These are phyloP conservation scores for Calonectria montana DNA, from an alignment of 2,329 filamentous ascomycete species.

Conservation along the genomic window DNA sequence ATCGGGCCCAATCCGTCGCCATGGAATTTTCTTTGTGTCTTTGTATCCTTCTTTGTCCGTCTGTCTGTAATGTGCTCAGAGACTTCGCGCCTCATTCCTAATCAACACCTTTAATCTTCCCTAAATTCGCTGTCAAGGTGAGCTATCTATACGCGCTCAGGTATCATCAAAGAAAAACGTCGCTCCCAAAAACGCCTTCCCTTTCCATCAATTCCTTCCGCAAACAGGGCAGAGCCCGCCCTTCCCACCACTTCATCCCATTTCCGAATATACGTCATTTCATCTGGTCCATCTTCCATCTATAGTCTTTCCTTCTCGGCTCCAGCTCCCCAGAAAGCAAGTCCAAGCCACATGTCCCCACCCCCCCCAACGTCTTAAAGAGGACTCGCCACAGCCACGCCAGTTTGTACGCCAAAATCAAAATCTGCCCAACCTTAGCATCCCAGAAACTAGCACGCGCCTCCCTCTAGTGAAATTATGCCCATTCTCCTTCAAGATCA, in stretches of 20 bases:
- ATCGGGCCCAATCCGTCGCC: not conserved
- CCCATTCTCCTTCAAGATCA: conserved; percentile 52
- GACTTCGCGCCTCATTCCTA: not conserved
- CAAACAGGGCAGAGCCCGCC: conserved; percentile 2
- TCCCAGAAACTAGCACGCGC: conserved; percentile 19
- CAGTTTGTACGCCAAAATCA: not conserved
- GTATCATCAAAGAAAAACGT: conserved; percentile 41
- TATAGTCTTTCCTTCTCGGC: not conserved
- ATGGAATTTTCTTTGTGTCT: not conserved
- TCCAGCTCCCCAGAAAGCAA: not conserved
- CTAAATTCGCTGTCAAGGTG: conserved; percentile 25
- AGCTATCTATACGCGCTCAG: conserved; percentile 40
- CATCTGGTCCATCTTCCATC: not conserved
- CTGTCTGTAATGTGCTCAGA: not conserved
- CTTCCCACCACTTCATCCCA: conserved; percentile 10
- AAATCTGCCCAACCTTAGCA: conserved; percentile 26
- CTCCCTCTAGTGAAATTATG: conserved; percentile 36
- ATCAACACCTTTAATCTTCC: not conserved
- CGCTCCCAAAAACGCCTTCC: conserved; percentile 37
- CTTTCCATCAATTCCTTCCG: conserved; percentile 10
- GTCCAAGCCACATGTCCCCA: conserved; percentile 4
- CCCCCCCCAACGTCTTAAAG: not conserved
- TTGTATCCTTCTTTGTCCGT: not conserved
- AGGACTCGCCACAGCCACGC: conserved; percentile 16
- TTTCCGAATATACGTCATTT: not conserved